These are phyloP conservation scores for Litchi chinensis DNA, from an alignment of 345 rosid species.

Conservation along the genomic window DNA sequence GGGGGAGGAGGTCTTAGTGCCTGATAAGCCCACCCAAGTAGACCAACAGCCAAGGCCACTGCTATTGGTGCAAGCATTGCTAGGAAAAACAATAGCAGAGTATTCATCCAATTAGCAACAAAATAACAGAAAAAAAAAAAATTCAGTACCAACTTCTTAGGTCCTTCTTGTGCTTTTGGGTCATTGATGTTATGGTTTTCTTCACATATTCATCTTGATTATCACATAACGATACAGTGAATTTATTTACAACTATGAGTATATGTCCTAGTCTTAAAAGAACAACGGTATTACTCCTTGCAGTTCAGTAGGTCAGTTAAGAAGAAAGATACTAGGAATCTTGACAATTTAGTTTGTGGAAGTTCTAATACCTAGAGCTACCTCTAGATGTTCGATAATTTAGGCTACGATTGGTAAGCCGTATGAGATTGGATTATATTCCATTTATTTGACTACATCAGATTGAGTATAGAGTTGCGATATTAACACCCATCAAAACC, in stretches of 20 bases:
- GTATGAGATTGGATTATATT: no score
- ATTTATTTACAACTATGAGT: not conserved
- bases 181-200: not conserved
- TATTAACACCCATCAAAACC: no score
- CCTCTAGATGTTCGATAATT: no score
- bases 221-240: not conserved
- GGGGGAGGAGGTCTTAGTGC: constrained; percentile 71
- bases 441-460: no score
- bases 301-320: no score
- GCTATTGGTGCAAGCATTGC: constrained; percentile 53
- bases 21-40: constrained; percentile 55
- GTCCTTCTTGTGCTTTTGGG: not conserved
- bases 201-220: not conserved
- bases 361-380: no score
- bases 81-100: constrained; percentile 22
- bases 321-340: no score
- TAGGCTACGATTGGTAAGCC: no score
- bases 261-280: not conserved
- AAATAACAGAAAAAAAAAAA: not conserved
- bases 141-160: not conserved
- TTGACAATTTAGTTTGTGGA: no score
- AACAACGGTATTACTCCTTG: no score
- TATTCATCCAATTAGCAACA: constrained; percentile 8
- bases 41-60: constrained; percentile 50
- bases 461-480: no score